Conservation (phyloP, 2,329 filamentous ascomycete species). For the Lachnellula subtilissima region DNA sequence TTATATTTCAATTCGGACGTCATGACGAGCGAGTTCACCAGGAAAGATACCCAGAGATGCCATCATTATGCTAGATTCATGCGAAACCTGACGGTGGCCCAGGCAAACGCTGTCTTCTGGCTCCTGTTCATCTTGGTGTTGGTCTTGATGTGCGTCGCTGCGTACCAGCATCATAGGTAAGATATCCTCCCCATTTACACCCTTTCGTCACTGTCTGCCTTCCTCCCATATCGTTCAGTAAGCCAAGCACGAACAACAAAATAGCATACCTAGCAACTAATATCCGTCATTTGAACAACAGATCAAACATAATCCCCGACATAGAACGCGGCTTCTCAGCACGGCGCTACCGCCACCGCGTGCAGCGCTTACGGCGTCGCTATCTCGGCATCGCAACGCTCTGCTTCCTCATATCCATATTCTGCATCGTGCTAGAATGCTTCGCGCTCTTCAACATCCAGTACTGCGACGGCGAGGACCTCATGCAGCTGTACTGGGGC, state of each 20-base stretch:
- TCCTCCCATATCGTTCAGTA: not conserved
- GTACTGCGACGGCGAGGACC: constrained; percentile 56
- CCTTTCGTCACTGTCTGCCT: no score
- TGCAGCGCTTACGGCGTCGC: constrained; percentile 26
- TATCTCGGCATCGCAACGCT: constrained; percentile 39
- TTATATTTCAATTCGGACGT: not conserved
- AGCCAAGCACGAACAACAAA: not conserved
- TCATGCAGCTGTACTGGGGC: constrained; percentile 56
- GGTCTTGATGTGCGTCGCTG: constrained; percentile 41
- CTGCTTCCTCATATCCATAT: constrained; percentile 42
- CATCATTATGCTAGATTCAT: constrained; percentile 42
- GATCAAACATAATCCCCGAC: constrained; percentile 18
- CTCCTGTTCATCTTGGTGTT: constrained; percentile 41
- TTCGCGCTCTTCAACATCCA: constrained; percentile 37
- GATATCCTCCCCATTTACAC: not conserved
- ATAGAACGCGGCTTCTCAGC: constrained; percentile 8
- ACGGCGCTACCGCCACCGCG: constrained; percentile 19
- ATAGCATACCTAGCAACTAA: not conserved
- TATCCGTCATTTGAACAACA: not conserved
- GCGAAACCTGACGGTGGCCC: constrained; percentile 36
- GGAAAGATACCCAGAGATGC: constrained; percentile 33
- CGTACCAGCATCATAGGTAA: constrained; percentile 26
- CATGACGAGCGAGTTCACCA: constrained; percentile 35
- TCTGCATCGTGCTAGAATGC: constrained; percentile 49
- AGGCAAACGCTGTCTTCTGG: constrained; percentile 46